Evolutionary conservation across 345 rosid species (phyloP), one percentile per base, ranked within the genome.

Genomic region (Populus davidiana): DNA sequence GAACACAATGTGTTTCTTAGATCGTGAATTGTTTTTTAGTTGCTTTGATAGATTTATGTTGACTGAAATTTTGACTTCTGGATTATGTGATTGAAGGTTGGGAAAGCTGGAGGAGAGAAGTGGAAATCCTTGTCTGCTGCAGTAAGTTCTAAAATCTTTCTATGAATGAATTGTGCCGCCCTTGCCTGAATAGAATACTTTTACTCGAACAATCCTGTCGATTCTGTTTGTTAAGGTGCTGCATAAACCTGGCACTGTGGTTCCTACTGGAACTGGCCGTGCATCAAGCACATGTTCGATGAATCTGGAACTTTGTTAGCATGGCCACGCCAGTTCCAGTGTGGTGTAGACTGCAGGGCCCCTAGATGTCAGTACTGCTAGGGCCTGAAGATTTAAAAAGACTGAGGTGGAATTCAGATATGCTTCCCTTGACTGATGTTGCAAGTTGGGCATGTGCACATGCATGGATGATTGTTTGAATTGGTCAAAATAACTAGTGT

Each of bases 21-120:
- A n/a, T 71, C 54, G 17, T 27, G 54, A 77, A 36, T 39, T 70
- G 56, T 21, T 49, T n/a, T 33, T 18, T 9, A 11, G 38, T 41
- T 73, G 63, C 12, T 25, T 20, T 38, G 21, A 18, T 73, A 16
- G 5, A 6, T 33, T 27, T 76, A 31, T 33, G 31, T 54, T 9
- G 72, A 36, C 7, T 38, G 56, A 21, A 41, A 44, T 61, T 41
- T 52, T 81, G 74, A 75, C 38, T 74, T 29, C 41, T 79, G 31
- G 31, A 43, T 77, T 14, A 11, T 86, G 69, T 80, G 70, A 54
- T 43, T 77, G 78, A 75, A 86, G 91, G 91, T 88, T 54, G 90
- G 91, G 21, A 88, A 86, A 80, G 92, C 92, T 23, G 92, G 86
- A 0, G 92, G 92, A 62, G 80, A 64, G 73, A 89, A 79, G 82